Base-by-base conservation (phyloP, 257 asterid genomes). In the Ligustrum vulgare region DNA sequence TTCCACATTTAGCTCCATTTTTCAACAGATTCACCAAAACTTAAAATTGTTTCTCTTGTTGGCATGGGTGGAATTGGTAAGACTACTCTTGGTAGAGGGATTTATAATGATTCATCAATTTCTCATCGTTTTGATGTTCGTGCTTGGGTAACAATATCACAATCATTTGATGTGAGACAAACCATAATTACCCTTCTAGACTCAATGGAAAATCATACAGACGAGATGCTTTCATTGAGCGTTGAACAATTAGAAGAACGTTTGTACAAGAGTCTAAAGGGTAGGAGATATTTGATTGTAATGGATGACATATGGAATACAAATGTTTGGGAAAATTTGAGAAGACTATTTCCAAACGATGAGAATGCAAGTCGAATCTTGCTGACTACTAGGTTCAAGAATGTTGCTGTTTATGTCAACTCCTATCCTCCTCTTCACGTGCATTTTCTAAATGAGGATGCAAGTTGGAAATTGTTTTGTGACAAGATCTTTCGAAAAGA, bases 291-390 rank as follows among this genome's bases (percentile, higher is more conserved):
- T 51, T 18, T 51, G 22, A 51, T 51, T 51, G 60, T 51, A 5
- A 51, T 51, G 60, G 60, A 51, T 6, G 60, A 51, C 2, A 9
- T 51, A 18, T 51, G 25, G 60, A 18, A 51, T 51, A 18, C 10
- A 3, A n/a, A n/a, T 6, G n/a, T 51, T 15, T 51, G 60, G 60
- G 60, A 51, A 20, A 16, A 28, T 20, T 8, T 81, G 49, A 77
- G 10, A 22, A 3, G 6, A 11, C 39, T 72, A 22, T 35, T 80
- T 20, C 78, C 83, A 4, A 54, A 80, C 47, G 80, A 75, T 7
- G 28, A 20, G 13, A 75, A 51, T 6, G 74, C 64, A 37, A 71
- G 80, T 8, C 8, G 83, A 31, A 67, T 80, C 35, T 0, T 80
- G 9, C 39, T 80, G 10, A 75, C 83, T 2, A 75, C 77, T 58